Evolutionary conservation across 75 land plant species (phyloP).

Genomic region (Pseudotsuga menziesii): DNA sequence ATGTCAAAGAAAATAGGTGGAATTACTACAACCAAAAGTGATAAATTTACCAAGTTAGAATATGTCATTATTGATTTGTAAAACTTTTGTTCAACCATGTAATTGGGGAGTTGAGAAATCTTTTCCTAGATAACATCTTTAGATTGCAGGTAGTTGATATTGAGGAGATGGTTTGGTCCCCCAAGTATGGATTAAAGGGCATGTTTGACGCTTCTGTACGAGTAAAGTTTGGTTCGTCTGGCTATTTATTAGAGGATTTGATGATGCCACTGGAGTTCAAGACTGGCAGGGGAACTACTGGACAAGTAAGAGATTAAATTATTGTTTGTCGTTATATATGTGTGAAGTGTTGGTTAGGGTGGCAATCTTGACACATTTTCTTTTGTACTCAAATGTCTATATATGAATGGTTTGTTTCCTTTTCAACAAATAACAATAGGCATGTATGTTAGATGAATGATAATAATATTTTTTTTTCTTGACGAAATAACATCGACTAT

Average conservation of each 20-base stretch:
- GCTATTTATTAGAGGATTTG: slow-evolving; percentile 14
- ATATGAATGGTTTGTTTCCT: background rate
- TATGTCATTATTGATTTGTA: background rate
- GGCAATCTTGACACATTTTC: background rate
- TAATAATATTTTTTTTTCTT: background rate
- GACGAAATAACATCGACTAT: background rate
- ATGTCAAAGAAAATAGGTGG: background rate
- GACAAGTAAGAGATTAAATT: slow-evolving; percentile 54
- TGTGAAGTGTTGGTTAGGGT: background rate
- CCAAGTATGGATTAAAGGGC: slow-evolving; percentile 91
- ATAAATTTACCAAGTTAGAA: background rate
- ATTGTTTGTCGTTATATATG: background rate
- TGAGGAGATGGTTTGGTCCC: slow-evolving; percentile 93
- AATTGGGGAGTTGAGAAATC: no score
- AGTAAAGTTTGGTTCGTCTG: slow-evolving; percentile 25
- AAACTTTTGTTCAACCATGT: background rate
- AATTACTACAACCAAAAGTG: background rate
- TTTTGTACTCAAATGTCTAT: background rate
- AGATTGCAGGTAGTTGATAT: slow-evolving; percentile 72
- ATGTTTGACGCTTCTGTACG: slow-evolving; percentile 86
- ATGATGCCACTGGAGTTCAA: slow-evolving; percentile 87
- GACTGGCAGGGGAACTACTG: slow-evolving; percentile 75
- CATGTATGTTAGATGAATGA: background rate
- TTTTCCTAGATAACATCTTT: background rate
- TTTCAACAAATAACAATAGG: background rate